Evolutionary conservation across 371 early-diverging fungal genomes (phyloP).

Genomic region (Smittium mucronatum): DNA sequence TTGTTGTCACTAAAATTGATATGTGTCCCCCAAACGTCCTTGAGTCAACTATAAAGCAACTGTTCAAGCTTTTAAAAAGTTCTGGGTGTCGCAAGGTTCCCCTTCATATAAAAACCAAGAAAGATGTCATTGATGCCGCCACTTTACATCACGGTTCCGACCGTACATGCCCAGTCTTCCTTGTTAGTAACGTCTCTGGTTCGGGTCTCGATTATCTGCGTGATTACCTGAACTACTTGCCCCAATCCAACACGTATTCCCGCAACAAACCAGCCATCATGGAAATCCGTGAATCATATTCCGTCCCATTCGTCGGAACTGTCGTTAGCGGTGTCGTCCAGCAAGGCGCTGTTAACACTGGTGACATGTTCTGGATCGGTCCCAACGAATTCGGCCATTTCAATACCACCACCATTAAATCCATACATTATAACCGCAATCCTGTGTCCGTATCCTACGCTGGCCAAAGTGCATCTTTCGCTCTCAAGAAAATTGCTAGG

Average conservation of each 20-base stretch:
- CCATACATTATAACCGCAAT: slow-evolving; percentile 79
- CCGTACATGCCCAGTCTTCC: slow-evolving; percentile 86
- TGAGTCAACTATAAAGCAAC: slow-evolving; percentile 66
- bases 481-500: slow-evolving; percentile 68
- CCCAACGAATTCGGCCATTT: slow-evolving; percentile 76
- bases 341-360: slow-evolving; percentile 56
- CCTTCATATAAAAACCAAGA: slow-evolving; percentile 56
- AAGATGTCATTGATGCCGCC: slow-evolving; percentile 72
- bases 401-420: slow-evolving; percentile 57
- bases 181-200: slow-evolving; percentile 85
- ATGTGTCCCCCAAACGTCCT: slow-evolving; percentile 79
- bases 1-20: slow-evolving; percentile 84
- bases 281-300: slow-evolving; percentile 79
- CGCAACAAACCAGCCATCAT: slow-evolving; percentile 43
- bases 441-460: slow-evolving; percentile 60
- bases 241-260: slow-evolving; percentile 14
- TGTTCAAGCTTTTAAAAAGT: slow-evolving; percentile 67
- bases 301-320: slow-evolving; percentile 81
- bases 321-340: slow-evolving; percentile 59
- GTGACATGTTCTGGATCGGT: slow-evolving; percentile 71
- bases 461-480: slow-evolving; percentile 77
- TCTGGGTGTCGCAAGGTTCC: slow-evolving; percentile 86
- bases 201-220: slow-evolving; percentile 68
- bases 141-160: slow-evolving; percentile 61
- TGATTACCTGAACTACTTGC: slow-evolving; percentile 70